Evolutionary conservation across 495 filamentous ascomycete genomes (phyloP), one percentile per base, ranked within the genome.

Genomic region (Xylaria grammica): DNA sequence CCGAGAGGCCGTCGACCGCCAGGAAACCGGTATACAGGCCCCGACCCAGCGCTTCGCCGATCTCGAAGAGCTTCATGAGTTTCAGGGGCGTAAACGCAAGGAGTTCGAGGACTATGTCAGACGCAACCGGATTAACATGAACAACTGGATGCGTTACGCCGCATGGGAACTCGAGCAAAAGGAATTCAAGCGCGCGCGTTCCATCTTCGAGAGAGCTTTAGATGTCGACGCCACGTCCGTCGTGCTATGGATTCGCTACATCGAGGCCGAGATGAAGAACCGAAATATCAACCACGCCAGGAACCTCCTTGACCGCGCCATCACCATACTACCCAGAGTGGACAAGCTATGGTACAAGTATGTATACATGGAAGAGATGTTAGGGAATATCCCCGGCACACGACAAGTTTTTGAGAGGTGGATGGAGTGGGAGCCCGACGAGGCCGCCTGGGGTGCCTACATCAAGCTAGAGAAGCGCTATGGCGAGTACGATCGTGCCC

Each of bases 331-430:
- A 34, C 95, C 95, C 34, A 82, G 95, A 38, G 85, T 97, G 29
- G 91, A 97, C 74, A 97, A 97, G 80, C 81, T 99, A 55, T 99
- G 95, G 95, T 98, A 94, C 78, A 97, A 97, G 74, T 98, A 97
- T 84, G 92, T 96, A 30, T 97, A 97, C 72, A 96, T 98, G 91
- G 95, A 97, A 75, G 96, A 99, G 83, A 98, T 93, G 54, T 81
- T 99, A 45, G 80, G 91, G 6, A 97, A 99, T 69, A 89, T 99
- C 44, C 87, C 94, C 7, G 95, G 95, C 17, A 96, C 93, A 19
- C 84, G 95, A 54, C 92, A 96, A 73, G 92, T 98, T 2, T 99
- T 98, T 75, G 96, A 99, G 79, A 83, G 95, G 46, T 99, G 96
- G 96, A 93, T 98, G 90, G 88, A 90, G 60, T 99, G 95, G 95